phyloP scores from a whole-genome alignment of 257 asterid species.

The Nicotiana paniculata region DNA sequence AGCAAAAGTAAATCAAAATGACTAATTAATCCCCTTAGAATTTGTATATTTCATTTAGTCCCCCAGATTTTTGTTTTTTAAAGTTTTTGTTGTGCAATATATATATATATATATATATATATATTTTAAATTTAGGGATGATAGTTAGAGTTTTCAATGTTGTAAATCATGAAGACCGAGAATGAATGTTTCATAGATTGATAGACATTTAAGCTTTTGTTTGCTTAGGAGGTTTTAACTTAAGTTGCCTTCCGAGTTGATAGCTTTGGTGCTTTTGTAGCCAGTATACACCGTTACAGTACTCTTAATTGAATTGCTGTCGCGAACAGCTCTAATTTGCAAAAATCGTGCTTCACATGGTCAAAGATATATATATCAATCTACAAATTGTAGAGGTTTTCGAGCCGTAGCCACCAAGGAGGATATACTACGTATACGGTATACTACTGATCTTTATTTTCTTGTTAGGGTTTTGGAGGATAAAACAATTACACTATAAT shows the following conservation, averaged over 20 bases:
- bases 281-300: no score
- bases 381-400: no score
- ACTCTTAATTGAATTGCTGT: no score
- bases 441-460: no score
- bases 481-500: no score
- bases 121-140: background rate
- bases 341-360: no score
- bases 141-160: constrained; percentile 6
- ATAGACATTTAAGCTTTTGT: background rate
- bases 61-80: background rate
- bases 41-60: background rate
- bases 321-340: no score
- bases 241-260: background rate
- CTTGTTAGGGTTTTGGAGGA: no score
- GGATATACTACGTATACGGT: no score
- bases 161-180: constrained; percentile 15
- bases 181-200: background rate
- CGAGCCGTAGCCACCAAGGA: no score
- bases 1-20: constrained; percentile 3
- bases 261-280: background rate
- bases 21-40: background rate
- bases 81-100: background rate
- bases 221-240: background rate
- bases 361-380: no score
- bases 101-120: no score